Evolutionary conservation across 768 basidiomycete genomes (phyloP), one percentile per base, ranked within the genome.

Genomic region (Tylopilus felleus): DNA sequence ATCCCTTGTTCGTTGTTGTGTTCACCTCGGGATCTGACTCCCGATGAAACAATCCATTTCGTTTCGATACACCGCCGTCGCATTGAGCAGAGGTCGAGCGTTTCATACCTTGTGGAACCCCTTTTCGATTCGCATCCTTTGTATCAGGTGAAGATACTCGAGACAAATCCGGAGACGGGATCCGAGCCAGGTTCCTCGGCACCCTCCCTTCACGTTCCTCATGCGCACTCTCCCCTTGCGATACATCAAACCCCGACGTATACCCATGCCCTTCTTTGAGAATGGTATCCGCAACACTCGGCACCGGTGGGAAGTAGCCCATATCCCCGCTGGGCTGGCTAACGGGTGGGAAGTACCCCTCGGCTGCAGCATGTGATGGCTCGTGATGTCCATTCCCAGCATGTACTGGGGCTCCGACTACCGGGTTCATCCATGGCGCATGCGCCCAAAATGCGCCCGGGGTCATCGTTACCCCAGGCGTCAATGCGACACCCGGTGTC

Each of bases 371-470:
- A 51, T 53, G 45, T 13, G 55, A 47, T 29, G 44, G 52, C 8
- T 59, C 61, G 12, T 56, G 25, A 2, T 41, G 39, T 49, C 55
- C 66, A 45, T 67, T 54, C 38, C 47, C 52, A 25, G 50, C 53
- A 16, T 75, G 76, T 25, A 80, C 74, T 0, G 84, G 85, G 25
- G 83, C 85, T 39, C 84, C 85, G 1, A 83, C 81, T 10, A 81
- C 77, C n/a, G 83, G 73, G 57, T 85, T 84, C 51, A 83, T 74
- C 67, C 71, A 75, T 42, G 77, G 71, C 76, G 80, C 31, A 79
- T 83, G 59, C 72, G 81, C 46, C 83, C 84, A 93, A 70, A 86
- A 88, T 36, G 82, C 81, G 14, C 84, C 87, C 27, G 89, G 88
- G 16, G 81, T 83, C 80, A 90, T 86, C 16, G 83, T 76, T 13